Evolutionary conservation across 2,329 filamentous ascomycete genomes (phyloP).

Genomic region (Beauveria rudraprayagi): DNA sequence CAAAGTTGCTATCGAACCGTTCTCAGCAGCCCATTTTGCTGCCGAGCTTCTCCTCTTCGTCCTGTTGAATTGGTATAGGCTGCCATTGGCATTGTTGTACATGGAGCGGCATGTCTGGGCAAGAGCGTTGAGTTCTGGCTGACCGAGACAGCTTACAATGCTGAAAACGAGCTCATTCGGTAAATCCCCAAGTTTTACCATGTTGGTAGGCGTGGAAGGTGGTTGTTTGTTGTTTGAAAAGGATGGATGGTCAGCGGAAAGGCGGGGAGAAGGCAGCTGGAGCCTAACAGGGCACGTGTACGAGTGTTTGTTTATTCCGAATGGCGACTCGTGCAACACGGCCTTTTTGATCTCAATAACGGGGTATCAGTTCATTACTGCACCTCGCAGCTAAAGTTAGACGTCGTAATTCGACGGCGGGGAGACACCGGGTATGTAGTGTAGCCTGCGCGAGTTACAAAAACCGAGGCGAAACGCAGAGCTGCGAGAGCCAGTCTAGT

Average conservation of each 20-base stretch:
- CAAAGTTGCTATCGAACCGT: neutral
- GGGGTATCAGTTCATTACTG: neutral
- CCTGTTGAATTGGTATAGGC: constrained; percentile 3
- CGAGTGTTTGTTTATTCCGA: neutral
- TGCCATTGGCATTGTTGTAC: neutral
- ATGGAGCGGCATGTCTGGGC: neutral
- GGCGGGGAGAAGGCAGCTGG: neutral
- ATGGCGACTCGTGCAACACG: neutral
- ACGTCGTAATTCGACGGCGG: neutral
- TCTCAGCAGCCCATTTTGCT: constrained; percentile 1
- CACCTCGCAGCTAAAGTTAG: neutral
- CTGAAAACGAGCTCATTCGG: neutral
- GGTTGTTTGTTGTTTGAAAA: neutral
- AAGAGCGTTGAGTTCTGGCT: neutral
- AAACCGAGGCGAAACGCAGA: neutral
- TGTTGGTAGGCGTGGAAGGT: neutral
- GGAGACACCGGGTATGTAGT: neutral
- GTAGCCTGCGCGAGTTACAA: neutral
- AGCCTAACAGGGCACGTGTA: neutral
- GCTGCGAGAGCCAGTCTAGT: neutral
- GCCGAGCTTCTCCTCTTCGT: neutral
- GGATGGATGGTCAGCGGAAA: neutral
- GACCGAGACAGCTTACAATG: neutral
- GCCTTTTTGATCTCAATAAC: neutral
- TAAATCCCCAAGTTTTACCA: neutral